Base-by-base conservation (phyloP, 768 basidiomycete genomes). In the Russula emetica region DNA sequence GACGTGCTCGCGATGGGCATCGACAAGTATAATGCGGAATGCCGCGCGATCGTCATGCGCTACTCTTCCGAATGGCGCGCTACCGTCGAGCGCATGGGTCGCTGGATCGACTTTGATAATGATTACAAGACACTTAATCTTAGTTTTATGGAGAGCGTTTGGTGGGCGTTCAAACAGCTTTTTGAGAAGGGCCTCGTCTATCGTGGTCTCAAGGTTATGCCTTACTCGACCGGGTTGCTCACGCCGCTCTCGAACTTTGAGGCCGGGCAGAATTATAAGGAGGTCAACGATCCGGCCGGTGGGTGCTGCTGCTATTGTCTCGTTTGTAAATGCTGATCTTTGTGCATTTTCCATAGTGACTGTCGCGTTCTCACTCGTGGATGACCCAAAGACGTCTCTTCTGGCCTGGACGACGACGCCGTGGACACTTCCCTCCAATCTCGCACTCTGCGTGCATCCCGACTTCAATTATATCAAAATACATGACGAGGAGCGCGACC, bases 21-120 rank as follows among this genome's bases (percentile, higher is more conserved):
- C 76, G 92, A 89, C 77, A 90, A 89, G 70, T 99, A 99, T 82
- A 99, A 99, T 74, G 93, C 84, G 6, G 94, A 98, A 74, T 99
- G 97, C 72, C 85, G 96, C 38, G 84, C 85, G 64, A 98, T 98
- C 73, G 96, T 98, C 70, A 98, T 99, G 95, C 84, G 94, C 55
- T 98, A 98, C 74, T 82, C 95, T 2, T 82, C 84, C 8, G 95
- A 98, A 72, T 99, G 97, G 97, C 86, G 94, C 55, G 72, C 78
- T 40, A 98, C 95, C 5, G 96, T 99, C 59, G 95, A 97, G 75
- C 86, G 97, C 67, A 95, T 98, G 89, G 97, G 96, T 38, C 86
- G 97, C 67, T 99, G 97, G 97, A 98, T 99, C 77, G 97, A 99
- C 76, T 99, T 99, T 70, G 97, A 99, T 76, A 92, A 98, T 70